These are phyloP conservation scores for Tuber borchii DNA, from an alignment of 495 filamentous ascomycete species.

Conservation along the genomic window DNA sequence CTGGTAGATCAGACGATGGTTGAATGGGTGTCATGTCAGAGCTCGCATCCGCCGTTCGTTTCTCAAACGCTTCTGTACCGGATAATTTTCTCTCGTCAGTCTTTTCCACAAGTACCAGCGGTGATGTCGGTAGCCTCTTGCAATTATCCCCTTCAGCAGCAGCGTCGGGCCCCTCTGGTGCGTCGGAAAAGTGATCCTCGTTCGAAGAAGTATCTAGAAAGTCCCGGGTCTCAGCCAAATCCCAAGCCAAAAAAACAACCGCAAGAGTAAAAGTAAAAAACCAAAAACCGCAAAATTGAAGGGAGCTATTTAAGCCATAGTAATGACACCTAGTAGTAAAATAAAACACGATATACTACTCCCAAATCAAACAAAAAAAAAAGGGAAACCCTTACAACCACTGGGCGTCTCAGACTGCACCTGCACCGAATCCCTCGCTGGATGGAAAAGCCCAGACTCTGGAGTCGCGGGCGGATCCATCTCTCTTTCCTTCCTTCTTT, in stretches of 20 bases:
- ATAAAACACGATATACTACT: background rate
- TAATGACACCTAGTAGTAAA: background rate
- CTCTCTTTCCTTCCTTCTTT: slow-evolving; percentile 11
- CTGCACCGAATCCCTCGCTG: slow-evolving; percentile 24
- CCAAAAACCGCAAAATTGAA: background rate
- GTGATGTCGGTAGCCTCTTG: slow-evolving; percentile 13
- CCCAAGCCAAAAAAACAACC: background rate
- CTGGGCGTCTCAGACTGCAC: slow-evolving; percentile 28
- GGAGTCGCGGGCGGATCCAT: slow-evolving; percentile 28
- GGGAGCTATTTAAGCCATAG: background rate
- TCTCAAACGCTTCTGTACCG: slow-evolving; percentile 68
- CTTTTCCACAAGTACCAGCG: slow-evolving; percentile 16
- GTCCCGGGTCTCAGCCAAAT: slow-evolving; percentile 5
- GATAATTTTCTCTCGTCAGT: slow-evolving; percentile 63
- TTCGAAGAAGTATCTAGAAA: slow-evolving; percentile 38
- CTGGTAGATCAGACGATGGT: slow-evolving; percentile 18
- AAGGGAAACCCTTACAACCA: slow-evolving; percentile 32
- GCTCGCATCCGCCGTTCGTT: slow-evolving; percentile 70
- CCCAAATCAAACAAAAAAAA: background rate
- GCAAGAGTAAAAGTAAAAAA: background rate
- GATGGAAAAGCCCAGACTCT: slow-evolving; percentile 28
- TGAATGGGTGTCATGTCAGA: slow-evolving; percentile 53
- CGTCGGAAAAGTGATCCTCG: slow-evolving; percentile 42
- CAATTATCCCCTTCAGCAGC: slow-evolving; percentile 16
- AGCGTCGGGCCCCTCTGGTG: slow-evolving; percentile 33